Evolutionary conservation across 1,284 basidiomycete genomes (phyloP), one percentile per base, ranked within the genome.

Genomic region (Tausonia pullulans): DNA sequence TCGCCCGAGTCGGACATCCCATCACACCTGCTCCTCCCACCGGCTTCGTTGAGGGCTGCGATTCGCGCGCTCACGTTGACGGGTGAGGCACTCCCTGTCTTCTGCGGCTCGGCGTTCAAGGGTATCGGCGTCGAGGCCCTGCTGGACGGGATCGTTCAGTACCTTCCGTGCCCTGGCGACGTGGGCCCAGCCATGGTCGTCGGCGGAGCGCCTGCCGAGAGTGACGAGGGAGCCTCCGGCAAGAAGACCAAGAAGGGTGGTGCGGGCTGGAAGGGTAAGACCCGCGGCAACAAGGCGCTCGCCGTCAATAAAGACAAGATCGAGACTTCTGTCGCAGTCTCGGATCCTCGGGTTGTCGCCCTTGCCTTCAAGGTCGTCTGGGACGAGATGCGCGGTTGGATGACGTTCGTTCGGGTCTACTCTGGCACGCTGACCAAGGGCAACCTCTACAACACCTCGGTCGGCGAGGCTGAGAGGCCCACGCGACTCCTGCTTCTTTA

Each of bases 311-410:
- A 8, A n/a, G 57, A 57, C n/a, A 48, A 63, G 40, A 27, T 14
- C 40, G 59, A 58, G 60, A 52, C 48, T n/a, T 48, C 45, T 9
- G 54, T 68, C 11, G 46, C 53, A 40, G 50, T 64, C 13, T n/a
- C 44, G 41, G 61, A 68, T 40, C 40, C 45, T n/a, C 53, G 63
- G 41, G 72, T 87, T 27, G 83, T 82, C 43, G 74, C 86, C 69
- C 78, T 94, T 39, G 90, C 88, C 0, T 94, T 91, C 88, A 94
- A 94, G 73, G 90, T 94, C 16, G 81, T 80, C 40, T 92, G 88
- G 87, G 88, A 93, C 73, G 85, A 84, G 68, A 83, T 82, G 67
- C 83, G 81, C 68, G 90, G 90, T 13, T 93, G 90, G 84, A 89
- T 92, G 84, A 93, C 90, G 0, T 94, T 91, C 72, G 85, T 94